Conservation (phyloP, 2,329 filamentous ascomycete species). For the Phaeoacremonium minimum region DNA sequence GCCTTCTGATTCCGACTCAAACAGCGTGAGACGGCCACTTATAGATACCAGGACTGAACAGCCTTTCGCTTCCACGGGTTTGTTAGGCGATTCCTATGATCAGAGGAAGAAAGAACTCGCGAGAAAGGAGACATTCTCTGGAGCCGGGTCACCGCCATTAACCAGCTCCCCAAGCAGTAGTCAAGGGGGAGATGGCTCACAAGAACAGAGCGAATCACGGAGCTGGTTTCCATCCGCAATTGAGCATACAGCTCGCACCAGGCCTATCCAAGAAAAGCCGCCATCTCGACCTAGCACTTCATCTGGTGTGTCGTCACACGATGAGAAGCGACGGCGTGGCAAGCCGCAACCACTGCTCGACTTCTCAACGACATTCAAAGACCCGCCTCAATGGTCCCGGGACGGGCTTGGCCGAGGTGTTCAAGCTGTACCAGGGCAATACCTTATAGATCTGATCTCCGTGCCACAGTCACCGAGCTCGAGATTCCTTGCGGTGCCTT, state of each 20-base stretch:
- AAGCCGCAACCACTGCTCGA: constrained; percentile 61
- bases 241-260: constrained; percentile 18
- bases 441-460: constrained; percentile 16
- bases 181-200: constrained; percentile 14
- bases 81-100: constrained; percentile 46
- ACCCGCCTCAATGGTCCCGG: constrained; percentile 54
- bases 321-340: too few species aligned
- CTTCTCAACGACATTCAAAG: constrained; percentile 59
- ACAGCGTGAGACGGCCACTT: too few species aligned
- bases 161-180: too few species aligned
- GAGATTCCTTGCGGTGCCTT: too few species aligned
- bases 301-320: too few species aligned
- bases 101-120: constrained; percentile 39
- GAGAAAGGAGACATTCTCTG: too few species aligned
- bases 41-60: too few species aligned
- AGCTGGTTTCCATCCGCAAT: constrained; percentile 33
- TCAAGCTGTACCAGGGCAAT: constrained; percentile 23
- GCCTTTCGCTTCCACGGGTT: constrained; percentile 47
- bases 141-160: too few species aligned
- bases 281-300: background rate
- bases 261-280: constrained; percentile 3
- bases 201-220: background rate
- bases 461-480: too few species aligned
- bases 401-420: constrained; percentile 47
- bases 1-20: too few species aligned